Evolutionary conservation across 768 basidiomycete genomes (phyloP), one percentile per base, ranked within the genome.

Genomic region (Tricholoma sp.): DNA sequence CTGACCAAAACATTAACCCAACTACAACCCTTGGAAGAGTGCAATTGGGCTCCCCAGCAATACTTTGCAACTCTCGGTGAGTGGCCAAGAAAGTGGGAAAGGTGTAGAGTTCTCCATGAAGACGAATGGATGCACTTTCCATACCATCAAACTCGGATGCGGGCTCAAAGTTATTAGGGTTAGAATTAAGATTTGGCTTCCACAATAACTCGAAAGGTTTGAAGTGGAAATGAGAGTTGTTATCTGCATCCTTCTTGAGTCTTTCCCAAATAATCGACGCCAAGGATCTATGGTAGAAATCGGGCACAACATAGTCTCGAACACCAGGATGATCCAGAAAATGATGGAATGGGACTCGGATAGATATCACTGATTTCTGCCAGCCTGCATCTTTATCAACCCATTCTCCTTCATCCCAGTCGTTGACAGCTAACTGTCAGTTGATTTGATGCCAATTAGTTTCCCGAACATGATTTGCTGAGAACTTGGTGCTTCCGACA

Each of bases 1-100:
- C 70, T 0, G 71, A 72, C 56, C 64, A 70, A 14, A 68, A 56
- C 67, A 68, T 69, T 1, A 69, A 9, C 0, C 60, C 59, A 4
- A 58, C 55, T 47, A 69, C 58, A 14, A 63, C 59, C 0, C 32
- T 46, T 21, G 59, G 61, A 10, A 64, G 52, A 10, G 56, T 45
- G n/a, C 63, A 66, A 1, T 50, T 59, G 14, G 54, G 50, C 24
- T 65, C 57, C 5, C 24, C 14, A 0, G 57, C 50, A 0, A 22
- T 22, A 1, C 21, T 34, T 6, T 57, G 59, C 14, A 65, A n/a
- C 3, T 59, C 49, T 0, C 39, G 18, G 45, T 67, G 52, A 0
- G 51, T 56, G 4, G 58, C 22, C 21, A 59, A 19, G 22, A 64
- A 61, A 2, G 57, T 62, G 41, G 62, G 57, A 11, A 60, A 62